A percentile compares a stretch with the other conserved stretches of the same genome.
phyloP scores from a whole-genome alignment of 2,329 filamentous ascomycete genomes.

The Cladosporium sp. region DNA sequence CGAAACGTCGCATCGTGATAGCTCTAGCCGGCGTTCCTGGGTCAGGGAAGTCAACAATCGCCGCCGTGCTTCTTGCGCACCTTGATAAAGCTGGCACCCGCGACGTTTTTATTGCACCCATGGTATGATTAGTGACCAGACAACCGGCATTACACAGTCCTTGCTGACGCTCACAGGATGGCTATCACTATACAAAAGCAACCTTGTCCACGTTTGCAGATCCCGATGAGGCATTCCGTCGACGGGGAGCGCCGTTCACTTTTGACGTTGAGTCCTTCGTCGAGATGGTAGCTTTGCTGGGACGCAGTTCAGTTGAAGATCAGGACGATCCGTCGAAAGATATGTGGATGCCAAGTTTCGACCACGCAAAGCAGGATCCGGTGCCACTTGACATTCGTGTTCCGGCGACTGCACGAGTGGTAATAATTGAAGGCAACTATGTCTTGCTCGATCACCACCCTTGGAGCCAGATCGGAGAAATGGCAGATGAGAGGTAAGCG shows the following conservation, averaged over 20 bases:
- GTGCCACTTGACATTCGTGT: constrained; percentile 68
- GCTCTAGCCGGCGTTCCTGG: not conserved
- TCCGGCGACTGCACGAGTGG: constrained; percentile 59
- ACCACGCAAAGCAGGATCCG: constrained; percentile 79
- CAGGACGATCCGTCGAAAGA: constrained; percentile 43
- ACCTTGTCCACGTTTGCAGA: constrained; percentile 82
- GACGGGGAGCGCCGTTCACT: constrained; percentile 91
- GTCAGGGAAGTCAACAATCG: not conserved
- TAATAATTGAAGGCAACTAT: not conserved
- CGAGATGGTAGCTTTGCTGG: not conserved
- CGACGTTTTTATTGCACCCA: not conserved
- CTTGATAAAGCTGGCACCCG: not conserved
- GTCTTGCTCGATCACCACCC: not conserved
- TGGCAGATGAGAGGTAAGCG: not conserved
- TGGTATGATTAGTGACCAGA: too few species aligned
- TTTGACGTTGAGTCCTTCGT: constrained; percentile 73
- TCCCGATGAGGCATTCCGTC: constrained; percentile 70
- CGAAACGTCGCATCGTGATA: not conserved
- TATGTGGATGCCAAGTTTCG: constrained; percentile 76
- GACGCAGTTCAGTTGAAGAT: constrained; percentile 46
- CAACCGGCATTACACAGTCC: not conserved
- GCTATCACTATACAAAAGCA: constrained; percentile 84
- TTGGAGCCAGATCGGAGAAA: not conserved
- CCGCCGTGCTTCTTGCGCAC: not conserved
- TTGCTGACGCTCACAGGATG: constrained; percentile 58